Percentiles rank a stretch among this genome's conserved stretches.
phyloP scores from a whole-genome alignment of 768 basidiomycete species.

The Phaffia australis region DNA sequence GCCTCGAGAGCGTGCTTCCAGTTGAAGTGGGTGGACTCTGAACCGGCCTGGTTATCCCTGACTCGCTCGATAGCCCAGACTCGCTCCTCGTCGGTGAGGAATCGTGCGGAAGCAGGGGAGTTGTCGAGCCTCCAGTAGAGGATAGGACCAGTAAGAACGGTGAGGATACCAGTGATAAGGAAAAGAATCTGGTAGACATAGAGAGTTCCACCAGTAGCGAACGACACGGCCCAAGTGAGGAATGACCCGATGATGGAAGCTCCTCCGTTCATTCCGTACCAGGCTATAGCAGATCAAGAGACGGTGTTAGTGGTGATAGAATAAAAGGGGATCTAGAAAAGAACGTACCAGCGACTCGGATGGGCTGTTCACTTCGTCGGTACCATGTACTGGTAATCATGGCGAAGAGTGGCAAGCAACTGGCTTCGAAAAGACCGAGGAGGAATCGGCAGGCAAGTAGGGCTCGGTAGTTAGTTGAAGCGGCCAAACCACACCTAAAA shows the following conservation, averaged over 20 bases:
- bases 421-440: slow-evolving; percentile 38
- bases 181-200: slow-evolving; percentile 45
- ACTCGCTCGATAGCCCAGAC: slow-evolving; percentile 31
- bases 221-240: slow-evolving; percentile 42
- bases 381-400: slow-evolving; percentile 35
- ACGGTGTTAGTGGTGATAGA: no score
- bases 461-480: slow-evolving; percentile 28
- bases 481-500: slow-evolving; percentile 31
- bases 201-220: slow-evolving; percentile 37
- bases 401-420: slow-evolving; percentile 39
- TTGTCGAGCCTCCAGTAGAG: slow-evolving; percentile 28
- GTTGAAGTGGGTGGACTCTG: slow-evolving; percentile 20
- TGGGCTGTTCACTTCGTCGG: slow-evolving; percentile 31
- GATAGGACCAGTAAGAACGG: slow-evolving; percentile 35
- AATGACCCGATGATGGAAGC: slow-evolving; percentile 45
- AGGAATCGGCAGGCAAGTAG: slow-evolving; percentile 38
- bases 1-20: slow-evolving; percentile 29
- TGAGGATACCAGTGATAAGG: slow-evolving; percentile 43
- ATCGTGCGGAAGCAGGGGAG: slow-evolving; percentile 27
- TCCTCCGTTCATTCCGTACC: slow-evolving; percentile 44
- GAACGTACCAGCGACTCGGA: slow-evolving; percentile 26
- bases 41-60: slow-evolving; percentile 27
- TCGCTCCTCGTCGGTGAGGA: slow-evolving; percentile 30
- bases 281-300: slow-evolving; percentile 27
- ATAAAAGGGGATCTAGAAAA: no score